Evolutionary conservation across 805 yeast species (phyloP).

Genomic region (Starmerella stigmatis): DNA sequence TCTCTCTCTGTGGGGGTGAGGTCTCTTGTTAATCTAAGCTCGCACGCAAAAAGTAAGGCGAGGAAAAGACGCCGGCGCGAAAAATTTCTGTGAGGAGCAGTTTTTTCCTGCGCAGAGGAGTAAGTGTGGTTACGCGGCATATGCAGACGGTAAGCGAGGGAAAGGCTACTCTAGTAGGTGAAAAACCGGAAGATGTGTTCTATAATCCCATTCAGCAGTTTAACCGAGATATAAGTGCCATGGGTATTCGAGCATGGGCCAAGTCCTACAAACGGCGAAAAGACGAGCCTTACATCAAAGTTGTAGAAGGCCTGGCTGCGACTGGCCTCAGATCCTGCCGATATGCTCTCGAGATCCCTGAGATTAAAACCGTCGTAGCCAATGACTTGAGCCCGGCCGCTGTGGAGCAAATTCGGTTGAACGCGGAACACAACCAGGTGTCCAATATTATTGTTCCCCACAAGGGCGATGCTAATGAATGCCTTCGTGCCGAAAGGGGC

Average conservation of each 20-base stretch:
- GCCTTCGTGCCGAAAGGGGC: slow-evolving; percentile 52
- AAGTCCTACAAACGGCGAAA: slow-evolving; percentile 38
- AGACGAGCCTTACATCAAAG: slow-evolving; percentile 45
- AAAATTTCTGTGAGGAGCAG: background rate
- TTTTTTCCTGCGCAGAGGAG: background rate
- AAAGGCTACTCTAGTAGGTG: slow-evolving; percentile 67
- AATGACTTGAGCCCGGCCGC: slow-evolving; percentile 84
- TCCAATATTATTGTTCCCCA: slow-evolving; percentile 49
- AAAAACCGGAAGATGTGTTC: slow-evolving; percentile 74
- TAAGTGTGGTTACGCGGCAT: background rate
- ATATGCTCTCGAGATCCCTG: slow-evolving; percentile 83
- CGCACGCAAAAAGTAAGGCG: too few species aligned
- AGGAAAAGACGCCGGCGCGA: too few species aligned
- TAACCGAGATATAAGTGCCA: slow-evolving; percentile 80
- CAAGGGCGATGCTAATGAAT: slow-evolving; percentile 82
- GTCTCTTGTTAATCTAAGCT: too few species aligned
- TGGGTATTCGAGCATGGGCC: slow-evolving; percentile 80
- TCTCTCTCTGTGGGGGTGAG: too few species aligned
- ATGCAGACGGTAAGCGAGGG: slow-evolving; percentile 50
- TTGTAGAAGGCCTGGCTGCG: slow-evolving; percentile 87
- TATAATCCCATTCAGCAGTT: slow-evolving; percentile 96
- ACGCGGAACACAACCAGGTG: slow-evolving; percentile 57
- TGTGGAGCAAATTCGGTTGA: slow-evolving; percentile 64
- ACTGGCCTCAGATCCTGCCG: slow-evolving; percentile 91
- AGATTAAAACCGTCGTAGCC: slow-evolving; percentile 64